Percentiles rank a stretch among this genome's conserved stretches.
Conservation (phyloP, 1,139 yeast genomes). For the Lodderomyces jiufengensis region DNA sequence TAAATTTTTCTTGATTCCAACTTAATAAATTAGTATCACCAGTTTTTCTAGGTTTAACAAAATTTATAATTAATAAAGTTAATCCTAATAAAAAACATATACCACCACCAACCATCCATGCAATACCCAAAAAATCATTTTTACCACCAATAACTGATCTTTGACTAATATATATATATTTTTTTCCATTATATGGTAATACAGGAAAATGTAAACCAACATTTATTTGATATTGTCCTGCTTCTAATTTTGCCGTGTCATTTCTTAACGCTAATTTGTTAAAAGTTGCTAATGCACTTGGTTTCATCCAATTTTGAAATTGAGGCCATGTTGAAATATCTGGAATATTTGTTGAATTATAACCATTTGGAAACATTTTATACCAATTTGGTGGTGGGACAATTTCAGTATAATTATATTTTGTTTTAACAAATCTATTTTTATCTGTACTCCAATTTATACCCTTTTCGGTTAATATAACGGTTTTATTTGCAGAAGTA, state of each 20-base stretch:
- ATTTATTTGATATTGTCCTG: conserved; percentile 69
- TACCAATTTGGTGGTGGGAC: conserved; percentile 82
- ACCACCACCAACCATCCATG: conserved; percentile 93
- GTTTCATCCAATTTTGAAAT: conserved; percentile 97
- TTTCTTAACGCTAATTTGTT: conserved; percentile 80
- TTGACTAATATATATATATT: conserved; percentile 75
- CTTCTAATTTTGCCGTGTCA: conserved; percentile 55
- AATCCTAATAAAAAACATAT: conserved; percentile 66
- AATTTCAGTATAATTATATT: conserved; percentile 53
- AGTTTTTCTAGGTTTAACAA: conserved; percentile 65
- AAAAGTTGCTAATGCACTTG: conserved; percentile 85
- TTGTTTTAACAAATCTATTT: conserved; percentile 55
- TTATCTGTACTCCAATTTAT: conserved; percentile 70
- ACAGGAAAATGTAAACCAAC: conserved; percentile 91
- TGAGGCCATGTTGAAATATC: conserved; percentile 57
- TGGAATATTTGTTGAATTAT: conserved; percentile 61
- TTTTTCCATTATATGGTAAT: conserved; percentile 74
- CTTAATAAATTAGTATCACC: conserved; percentile 72
- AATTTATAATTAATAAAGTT: conserved; percentile 55
- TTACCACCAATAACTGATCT: conserved; percentile 89
- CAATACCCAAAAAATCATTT: conserved; percentile 79
- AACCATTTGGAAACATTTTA: conserved; percentile 63
- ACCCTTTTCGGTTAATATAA: conserved; percentile 46
- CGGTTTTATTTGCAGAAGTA: conserved; percentile 35
- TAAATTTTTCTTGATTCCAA: conserved; percentile 55